Evolutionary conservation across 176 grass and related monocot species (phyloP).

Genomic region (Chrysopogon serrulatus): DNA sequence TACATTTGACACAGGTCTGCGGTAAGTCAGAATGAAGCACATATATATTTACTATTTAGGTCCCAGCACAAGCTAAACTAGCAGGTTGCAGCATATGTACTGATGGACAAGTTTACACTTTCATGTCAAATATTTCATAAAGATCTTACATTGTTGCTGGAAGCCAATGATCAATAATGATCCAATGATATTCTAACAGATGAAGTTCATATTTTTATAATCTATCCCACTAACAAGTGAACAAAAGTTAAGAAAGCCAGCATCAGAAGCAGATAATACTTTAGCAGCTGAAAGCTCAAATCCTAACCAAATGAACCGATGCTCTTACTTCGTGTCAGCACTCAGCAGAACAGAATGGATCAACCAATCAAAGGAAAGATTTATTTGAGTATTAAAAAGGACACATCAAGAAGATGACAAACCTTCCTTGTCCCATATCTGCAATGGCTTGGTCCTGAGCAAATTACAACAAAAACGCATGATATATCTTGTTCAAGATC

Average conservation of each 20-base stretch:
- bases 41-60: neutral
- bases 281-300: neutral
- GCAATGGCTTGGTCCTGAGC: constrained; percentile 91
- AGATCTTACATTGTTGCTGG: neutral
- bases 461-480: constrained; percentile 8
- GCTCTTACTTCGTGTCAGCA: neutral
- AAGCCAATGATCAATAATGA: neutral
- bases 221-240: neutral
- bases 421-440: constrained; percentile 99
- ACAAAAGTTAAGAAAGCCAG: neutral
- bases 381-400: neutral
- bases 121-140: neutral
- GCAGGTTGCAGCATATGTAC: neutral
- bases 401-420: constrained; percentile 12
- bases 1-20: neutral
- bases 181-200: neutral
- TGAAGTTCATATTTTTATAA: neutral
- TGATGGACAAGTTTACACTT: neutral
- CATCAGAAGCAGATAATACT: neutral
- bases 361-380: neutral
- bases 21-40: neutral
- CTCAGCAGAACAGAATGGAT: neutral
- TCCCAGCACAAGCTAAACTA: neutral
- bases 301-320: neutral
- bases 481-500: constrained; percentile 16